phyloP scores from a whole-genome alignment of 805 yeast genomes.

The Helenozyma baotianmanensis region DNA sequence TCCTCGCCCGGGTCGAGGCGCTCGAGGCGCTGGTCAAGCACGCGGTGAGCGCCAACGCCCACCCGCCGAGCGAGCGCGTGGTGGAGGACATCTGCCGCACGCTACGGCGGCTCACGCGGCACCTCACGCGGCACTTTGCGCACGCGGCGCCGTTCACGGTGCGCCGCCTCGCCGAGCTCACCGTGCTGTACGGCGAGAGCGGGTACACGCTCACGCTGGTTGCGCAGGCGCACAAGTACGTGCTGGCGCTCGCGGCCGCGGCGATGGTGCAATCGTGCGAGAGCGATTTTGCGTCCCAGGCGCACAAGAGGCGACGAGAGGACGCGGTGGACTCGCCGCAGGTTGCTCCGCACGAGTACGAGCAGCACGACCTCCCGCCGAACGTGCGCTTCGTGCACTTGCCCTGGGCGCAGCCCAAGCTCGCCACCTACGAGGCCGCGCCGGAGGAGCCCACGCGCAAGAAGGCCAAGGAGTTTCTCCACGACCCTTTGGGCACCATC shows the following conservation, averaged over 20 bases:
- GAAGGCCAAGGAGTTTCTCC: not conserved
- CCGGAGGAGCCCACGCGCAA: not conserved
- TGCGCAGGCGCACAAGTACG: constrained; percentile 12
- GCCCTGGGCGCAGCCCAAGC: constrained; percentile 5
- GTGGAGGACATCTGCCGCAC: constrained; percentile 5
- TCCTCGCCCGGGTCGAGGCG: constrained; percentile 3
- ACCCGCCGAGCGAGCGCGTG: constrained; percentile 4
- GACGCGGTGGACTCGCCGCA: not conserved
- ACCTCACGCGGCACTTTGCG: constrained; percentile 25
- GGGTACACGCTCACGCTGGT: constrained; percentile 12
- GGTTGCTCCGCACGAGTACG: constrained; percentile 6
- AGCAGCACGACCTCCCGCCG: constrained; percentile 10
- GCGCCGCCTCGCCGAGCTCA: constrained; percentile 14
- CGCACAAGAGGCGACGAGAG: not conserved
- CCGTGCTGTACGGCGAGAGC: constrained; percentile 10
- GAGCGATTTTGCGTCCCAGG: not conserved
- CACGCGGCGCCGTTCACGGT: constrained; percentile 17
- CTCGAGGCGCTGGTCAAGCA: constrained; percentile 5
- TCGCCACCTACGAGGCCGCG: not conserved
- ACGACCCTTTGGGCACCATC: no score
- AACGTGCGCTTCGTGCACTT: constrained; percentile 11
- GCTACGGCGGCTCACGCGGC: constrained; percentile 4
- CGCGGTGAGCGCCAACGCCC: constrained; percentile 5
- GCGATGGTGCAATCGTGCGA: constrained; percentile 9
- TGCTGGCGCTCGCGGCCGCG: constrained; percentile 11